Conservation (phyloP, 73 alveolate genomes). For the Tetrahymena malaccensis region DNA sequence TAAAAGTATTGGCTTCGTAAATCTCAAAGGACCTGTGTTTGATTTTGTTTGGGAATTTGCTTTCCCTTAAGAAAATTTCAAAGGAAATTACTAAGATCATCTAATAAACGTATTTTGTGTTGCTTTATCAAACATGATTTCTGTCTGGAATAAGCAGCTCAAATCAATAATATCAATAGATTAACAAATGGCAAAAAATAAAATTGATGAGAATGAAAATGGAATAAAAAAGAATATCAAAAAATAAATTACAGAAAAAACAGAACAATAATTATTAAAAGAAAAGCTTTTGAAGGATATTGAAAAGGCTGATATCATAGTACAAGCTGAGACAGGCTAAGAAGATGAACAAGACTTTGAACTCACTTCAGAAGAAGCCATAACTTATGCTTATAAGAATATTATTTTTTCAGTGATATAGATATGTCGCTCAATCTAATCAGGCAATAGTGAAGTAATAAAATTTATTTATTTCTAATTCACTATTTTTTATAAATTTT, state of each 20-base stretch:
- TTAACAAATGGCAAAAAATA: neutral
- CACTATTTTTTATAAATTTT: neutral
- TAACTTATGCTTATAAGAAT: neutral
- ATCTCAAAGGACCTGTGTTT: slow-evolving; percentile 13
- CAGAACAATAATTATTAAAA: neutral
- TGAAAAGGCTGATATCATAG: neutral
- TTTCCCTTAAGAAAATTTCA: slow-evolving; percentile 2
- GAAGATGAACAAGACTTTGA: neutral
- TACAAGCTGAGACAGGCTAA: neutral
- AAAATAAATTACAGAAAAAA: neutral
- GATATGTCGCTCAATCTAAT: neutral
- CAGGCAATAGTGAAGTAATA: neutral
- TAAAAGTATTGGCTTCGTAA: neutral
- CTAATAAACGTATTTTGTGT: neutral
- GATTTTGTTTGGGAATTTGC: slow-evolving; percentile 41
- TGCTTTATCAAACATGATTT: neutral
- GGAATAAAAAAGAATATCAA: neutral
- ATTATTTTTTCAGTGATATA: neutral
- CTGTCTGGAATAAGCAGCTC: neutral
- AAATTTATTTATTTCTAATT: neutral
- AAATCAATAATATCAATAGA: neutral
- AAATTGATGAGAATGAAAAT: neutral
- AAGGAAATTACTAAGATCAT: neutral
- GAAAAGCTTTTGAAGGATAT: neutral
- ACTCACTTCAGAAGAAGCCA: neutral